Base-by-base conservation (phyloP, 352 stramenopile species). In the Phytopythium mirpurense region DNA sequence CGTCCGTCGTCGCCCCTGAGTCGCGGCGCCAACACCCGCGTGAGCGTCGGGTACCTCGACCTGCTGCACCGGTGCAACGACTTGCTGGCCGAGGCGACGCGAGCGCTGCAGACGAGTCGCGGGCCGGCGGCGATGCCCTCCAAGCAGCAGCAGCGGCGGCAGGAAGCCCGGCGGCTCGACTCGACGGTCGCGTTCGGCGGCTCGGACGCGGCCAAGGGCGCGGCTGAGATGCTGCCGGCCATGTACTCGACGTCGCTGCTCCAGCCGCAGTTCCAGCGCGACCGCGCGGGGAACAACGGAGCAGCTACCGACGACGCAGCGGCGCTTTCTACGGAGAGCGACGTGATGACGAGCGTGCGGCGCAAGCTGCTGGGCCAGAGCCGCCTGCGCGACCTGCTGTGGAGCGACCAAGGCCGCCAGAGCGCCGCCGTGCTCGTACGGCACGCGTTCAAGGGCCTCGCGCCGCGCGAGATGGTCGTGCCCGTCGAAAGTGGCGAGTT, bases 361-460 rank as follows among this genome's bases (percentile, higher is more conserved):
- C 59, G 63, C n/a, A 90, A 90, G 58, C 29, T 90, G 2, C 40
- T 86, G n/a, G 49, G 68, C 15, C 68, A 87, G 14, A 88, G 77
- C 37, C 62, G 73, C 4, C 46, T 90, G 18, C 72, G 69, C 12
- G 71, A 86, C 5, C 57, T 88, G 29, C 37, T 90, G 16, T 38
- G 54, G 16, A 75, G 60, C 2, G 71, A 84, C 5, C 74, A 78
- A n/a, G 74, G 73, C 7, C 68, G 70, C 3, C 75, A 82, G 37
- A 91, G 78, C 29, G 81, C 78, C 14, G 78, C 72, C 29, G 70
- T 91, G 21, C 57, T 91, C 7, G 69, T 91, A 3, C 71, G 81
- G 12, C 81, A 91, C 19, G 78, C 78, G 5, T 91, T 88, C 56
- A 91, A 91, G 38, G 81, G 78, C 3, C 54, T 91, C 3, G 68